Conservation (phyloP, 2,329 filamentous ascomycete genomes). For the Neobulgaria alba region DNA sequence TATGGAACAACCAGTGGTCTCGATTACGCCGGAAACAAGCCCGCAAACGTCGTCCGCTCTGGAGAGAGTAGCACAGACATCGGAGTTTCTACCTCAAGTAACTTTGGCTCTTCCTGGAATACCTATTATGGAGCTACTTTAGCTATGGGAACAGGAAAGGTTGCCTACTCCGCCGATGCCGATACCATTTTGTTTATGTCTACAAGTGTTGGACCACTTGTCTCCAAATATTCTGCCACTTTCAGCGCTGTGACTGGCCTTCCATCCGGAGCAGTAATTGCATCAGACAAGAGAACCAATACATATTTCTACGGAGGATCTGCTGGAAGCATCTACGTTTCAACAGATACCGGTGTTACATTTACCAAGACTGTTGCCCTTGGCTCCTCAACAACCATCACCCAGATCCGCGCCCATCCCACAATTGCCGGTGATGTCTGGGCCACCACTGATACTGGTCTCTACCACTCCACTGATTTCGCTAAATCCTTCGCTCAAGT, state of each 20-base stretch:
- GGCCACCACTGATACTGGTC: constrained; percentile 44
- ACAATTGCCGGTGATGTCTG: constrained; percentile 50
- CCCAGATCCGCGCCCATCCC: constrained; percentile 40
- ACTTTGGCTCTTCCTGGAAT: constrained; percentile 12
- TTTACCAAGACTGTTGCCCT: constrained; percentile 30
- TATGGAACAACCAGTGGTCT: constrained; percentile 17
- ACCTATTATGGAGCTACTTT: constrained; percentile 8
- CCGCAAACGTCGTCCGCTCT: constrained; percentile 11
- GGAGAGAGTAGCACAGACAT: constrained; percentile 8
- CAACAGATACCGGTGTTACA: constrained; percentile 37
- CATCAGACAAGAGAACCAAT: constrained; percentile 38
- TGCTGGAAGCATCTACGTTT: constrained; percentile 37
- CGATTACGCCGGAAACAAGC: constrained; percentile 22
- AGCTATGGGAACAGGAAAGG: constrained; percentile 8
- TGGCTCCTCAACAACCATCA: constrained; percentile 33
- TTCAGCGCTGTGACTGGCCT: constrained; percentile 37
- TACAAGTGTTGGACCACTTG: constrained; percentile 5
- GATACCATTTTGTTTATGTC: constrained; percentile 12
- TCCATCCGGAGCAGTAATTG: constrained; percentile 39
- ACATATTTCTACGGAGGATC: constrained; percentile 15
- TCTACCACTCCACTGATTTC: constrained; percentile 46
- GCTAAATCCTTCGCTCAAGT: constrained; percentile 22
- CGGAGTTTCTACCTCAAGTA: constrained; percentile 13
- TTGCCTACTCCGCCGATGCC: constrained; percentile 14
- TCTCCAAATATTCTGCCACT: constrained; percentile 18